phyloP scores from a whole-genome alignment of 202 grass and related monocot genomes.

The Panicum virgatum region DNA sequence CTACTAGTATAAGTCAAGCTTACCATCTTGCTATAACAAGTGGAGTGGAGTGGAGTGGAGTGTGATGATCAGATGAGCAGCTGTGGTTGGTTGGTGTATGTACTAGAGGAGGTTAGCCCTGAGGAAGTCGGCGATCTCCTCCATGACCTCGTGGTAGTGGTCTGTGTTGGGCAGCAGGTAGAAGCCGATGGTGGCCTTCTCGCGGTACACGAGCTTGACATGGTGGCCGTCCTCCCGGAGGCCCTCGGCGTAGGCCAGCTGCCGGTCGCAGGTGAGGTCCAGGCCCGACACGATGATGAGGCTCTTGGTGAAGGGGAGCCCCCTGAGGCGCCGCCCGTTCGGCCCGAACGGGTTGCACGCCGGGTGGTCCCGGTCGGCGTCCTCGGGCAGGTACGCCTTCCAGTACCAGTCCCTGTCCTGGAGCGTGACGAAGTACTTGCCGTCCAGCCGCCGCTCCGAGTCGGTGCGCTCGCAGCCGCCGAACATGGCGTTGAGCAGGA shows the following conservation, averaged over 20 bases:
- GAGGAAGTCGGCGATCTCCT: conserved; percentile 92
- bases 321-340: conserved; percentile 51
- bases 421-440: conserved; percentile 96
- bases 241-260: conserved; percentile 76
- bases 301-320: conserved; percentile 86
- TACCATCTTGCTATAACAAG: conserved; percentile 54
- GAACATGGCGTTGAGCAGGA: conserved; percentile 97
- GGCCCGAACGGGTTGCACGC: conserved; percentile 95
- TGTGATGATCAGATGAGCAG: conserved; percentile 39
- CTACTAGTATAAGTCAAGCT: conserved; percentile 52
- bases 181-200: conserved; percentile 89
- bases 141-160: conserved; percentile 96
- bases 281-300: conserved; percentile 90
- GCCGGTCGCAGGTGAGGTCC: conserved; percentile 87
- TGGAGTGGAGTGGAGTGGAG: no score
- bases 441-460: conserved; percentile 82
- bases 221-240: conserved; percentile 67
- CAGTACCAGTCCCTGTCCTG: conserved; percentile 99
- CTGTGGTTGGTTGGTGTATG: conserved; percentile 35
- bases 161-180: conserved; percentile 91
- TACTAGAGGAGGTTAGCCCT: conserved; percentile 67
- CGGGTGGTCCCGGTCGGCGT: conserved; percentile 77
- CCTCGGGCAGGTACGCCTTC: conserved; percentile 98
- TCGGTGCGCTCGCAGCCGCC: conserved; percentile 72
- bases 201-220: conserved; percentile 80